Conservation (phyloP, 2,329 filamentous ascomycete species). For the Coniochaeta hoffmannii region DNA sequence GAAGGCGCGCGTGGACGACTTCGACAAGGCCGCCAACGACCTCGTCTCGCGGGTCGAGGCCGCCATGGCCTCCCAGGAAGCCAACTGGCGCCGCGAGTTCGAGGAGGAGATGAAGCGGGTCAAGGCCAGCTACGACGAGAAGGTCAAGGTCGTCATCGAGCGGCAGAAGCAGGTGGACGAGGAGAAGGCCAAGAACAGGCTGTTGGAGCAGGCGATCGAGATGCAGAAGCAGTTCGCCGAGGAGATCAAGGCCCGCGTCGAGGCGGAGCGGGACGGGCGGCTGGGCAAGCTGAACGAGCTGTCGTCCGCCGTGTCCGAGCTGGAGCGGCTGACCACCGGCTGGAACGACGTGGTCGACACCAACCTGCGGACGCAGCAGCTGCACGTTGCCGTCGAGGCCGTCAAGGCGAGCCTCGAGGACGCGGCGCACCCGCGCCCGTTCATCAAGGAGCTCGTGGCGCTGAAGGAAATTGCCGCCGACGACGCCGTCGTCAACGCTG, state of each 20-base stretch:
- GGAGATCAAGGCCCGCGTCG: constrained; percentile 74
- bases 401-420: constrained; percentile 78
- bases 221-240: constrained; percentile 79
- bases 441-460: constrained; percentile 86
- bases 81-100: constrained; percentile 80
- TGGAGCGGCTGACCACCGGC: constrained; percentile 79
- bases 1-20: constrained; percentile 62
- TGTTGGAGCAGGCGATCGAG: constrained; percentile 83
- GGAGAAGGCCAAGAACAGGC: constrained; percentile 73
- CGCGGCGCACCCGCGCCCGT: constrained; percentile 68
- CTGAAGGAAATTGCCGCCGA: constrained; percentile 85
- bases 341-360: constrained; percentile 89
- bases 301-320: constrained; percentile 66
- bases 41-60: constrained; percentile 83
- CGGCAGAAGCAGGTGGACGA: constrained; percentile 75
- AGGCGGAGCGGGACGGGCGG: constrained; percentile 79
- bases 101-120: constrained; percentile 77
- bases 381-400: constrained; percentile 91
- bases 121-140: constrained; percentile 69
- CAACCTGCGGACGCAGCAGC: constrained; percentile 90
- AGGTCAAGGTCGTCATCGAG: constrained; percentile 70
- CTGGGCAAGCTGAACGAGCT: constrained; percentile 81
- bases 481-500: constrained; percentile 81
- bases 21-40: constrained; percentile 80
- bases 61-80: constrained; percentile 74